A percentile compares a stretch with the other conserved stretches of the same genome.
Evolutionary conservation across 202 grass and related monocot genomes (phyloP).

Genomic region (Setaria viridis): DNA sequence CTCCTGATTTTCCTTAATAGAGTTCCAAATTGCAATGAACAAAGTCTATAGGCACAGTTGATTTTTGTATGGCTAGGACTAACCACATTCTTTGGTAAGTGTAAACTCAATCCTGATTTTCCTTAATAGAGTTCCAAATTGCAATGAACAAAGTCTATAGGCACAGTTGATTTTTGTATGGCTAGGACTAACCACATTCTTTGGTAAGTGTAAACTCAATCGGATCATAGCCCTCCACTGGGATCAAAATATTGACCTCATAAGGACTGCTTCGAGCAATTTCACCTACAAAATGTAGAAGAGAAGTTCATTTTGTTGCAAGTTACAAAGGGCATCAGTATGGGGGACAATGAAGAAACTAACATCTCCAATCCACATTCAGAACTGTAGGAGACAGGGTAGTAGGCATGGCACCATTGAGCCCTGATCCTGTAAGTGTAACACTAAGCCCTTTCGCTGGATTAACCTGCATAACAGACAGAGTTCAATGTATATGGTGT

Average conservation of each 20-base stretch:
- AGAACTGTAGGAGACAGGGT: constrained; percentile 88
- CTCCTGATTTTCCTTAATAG: constrained; percentile 22
- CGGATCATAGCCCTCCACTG: constrained; percentile 81
- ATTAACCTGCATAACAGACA: constrained; percentile 62
- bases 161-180: constrained; percentile 20
- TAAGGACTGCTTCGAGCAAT: constrained; percentile 67
- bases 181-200: constrained; percentile 79
- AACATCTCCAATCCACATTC: constrained; percentile 92
- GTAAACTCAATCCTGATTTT: constrained; percentile 60
- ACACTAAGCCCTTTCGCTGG: constrained; percentile 74
- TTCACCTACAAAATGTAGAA: constrained; percentile 70
- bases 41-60: constrained; percentile 3
- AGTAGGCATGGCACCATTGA: constrained; percentile 63
- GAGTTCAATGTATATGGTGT: constrained; percentile 7
- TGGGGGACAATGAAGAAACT: constrained; percentile 40
- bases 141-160: background rate
- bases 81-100: constrained; percentile 89
- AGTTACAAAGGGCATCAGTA: constrained; percentile 20
- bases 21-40: background rate
- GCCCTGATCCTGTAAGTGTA: constrained; percentile 70
- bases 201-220: constrained; percentile 89
- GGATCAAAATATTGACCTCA: constrained; percentile 72
- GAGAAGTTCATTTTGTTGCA: constrained; percentile 18
- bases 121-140: constrained; percentile 7
- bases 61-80: constrained; percentile 50